Evolutionary conservation across 257 asterid species (phyloP).

Genomic region (Solanum dulcamara): DNA sequence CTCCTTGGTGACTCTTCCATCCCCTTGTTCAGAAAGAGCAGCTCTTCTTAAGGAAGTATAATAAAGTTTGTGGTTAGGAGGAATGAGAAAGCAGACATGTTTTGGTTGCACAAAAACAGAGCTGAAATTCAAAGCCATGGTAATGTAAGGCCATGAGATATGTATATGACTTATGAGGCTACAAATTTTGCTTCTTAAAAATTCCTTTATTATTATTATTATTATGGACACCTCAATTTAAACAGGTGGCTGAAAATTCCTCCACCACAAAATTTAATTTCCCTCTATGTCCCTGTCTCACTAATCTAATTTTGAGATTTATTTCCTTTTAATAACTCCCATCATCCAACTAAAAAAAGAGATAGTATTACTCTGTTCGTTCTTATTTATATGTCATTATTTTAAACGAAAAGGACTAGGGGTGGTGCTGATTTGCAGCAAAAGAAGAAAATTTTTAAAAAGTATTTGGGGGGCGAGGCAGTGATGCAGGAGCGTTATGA

Average conservation of each 20-base stretch:
- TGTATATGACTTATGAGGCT: slow-evolving; percentile 6
- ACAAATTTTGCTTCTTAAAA: slow-evolving; percentile 6
- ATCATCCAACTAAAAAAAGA: background rate
- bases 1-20: slow-evolving; percentile 42
- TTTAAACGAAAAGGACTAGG: too few relatives aligned
- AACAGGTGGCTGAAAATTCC: slow-evolving; percentile 21
- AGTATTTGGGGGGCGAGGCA: too few relatives aligned
- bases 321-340: background rate
- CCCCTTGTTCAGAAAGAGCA: slow-evolving; percentile 62
- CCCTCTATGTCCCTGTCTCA: background rate
- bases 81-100: slow-evolving; percentile 17
- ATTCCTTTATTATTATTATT: too few relatives aligned
- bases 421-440: too few relatives aligned
- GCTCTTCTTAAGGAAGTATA: slow-evolving; percentile 21
- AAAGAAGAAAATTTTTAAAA: too few relatives aligned
- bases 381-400: too few relatives aligned
- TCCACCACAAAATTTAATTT: slow-evolving; percentile 38
- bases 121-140: slow-evolving; percentile 58
- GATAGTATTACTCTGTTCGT: too few relatives aligned
- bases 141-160: background rate
- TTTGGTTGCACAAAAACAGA: slow-evolving; percentile 32
- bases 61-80: slow-evolving; percentile 20
- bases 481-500: too few relatives aligned
- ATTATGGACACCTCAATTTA: slow-evolving; percentile 34
- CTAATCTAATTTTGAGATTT: background rate